These are phyloP conservation scores for Aspergillus calidoustus DNA, from an alignment of 2,329 filamentous ascomycete species.

Conservation along the genomic window DNA sequence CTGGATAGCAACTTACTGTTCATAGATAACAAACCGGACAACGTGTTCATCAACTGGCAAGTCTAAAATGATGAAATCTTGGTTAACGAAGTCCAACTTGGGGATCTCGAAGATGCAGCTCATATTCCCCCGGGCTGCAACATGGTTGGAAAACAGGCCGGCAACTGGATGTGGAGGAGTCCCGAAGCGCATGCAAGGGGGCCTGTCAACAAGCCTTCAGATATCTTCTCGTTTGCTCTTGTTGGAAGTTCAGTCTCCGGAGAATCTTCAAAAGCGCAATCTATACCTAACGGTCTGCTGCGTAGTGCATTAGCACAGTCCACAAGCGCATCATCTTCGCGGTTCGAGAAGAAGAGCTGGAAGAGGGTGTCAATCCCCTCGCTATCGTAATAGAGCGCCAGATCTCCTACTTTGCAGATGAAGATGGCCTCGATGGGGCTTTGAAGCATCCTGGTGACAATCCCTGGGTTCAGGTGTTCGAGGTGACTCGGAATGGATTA, in stretches of 20 bases:
- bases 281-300: constrained; percentile 12
- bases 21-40: constrained; percentile 17
- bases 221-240: constrained; percentile 44
- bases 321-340: constrained; percentile 49
- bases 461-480: constrained; percentile 46
- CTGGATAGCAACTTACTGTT: background rate
- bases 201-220: constrained; percentile 35
- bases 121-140: constrained; percentile 12
- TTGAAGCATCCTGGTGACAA: constrained; percentile 49
- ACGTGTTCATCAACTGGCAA: constrained; percentile 16
- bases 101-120: constrained; percentile 19
- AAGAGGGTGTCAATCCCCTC: constrained; percentile 40
- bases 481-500: constrained; percentile 47
- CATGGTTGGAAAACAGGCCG: constrained; percentile 24
- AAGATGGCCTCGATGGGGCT: constrained; percentile 46
- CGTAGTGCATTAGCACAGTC: constrained; percentile 52
- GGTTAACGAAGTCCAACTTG: constrained; percentile 13
- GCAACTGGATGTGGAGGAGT: constrained; percentile 43
- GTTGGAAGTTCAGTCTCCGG: constrained; percentile 27
- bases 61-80: background rate
- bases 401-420: constrained; percentile 55
- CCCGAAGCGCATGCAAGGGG: constrained; percentile 38
- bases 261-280: background rate
- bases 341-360: constrained; percentile 41
- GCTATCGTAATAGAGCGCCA: constrained; percentile 51